Base-by-base conservation (phyloP, 176 grass and related monocot species). In the Saccharum officinarum region DNA sequence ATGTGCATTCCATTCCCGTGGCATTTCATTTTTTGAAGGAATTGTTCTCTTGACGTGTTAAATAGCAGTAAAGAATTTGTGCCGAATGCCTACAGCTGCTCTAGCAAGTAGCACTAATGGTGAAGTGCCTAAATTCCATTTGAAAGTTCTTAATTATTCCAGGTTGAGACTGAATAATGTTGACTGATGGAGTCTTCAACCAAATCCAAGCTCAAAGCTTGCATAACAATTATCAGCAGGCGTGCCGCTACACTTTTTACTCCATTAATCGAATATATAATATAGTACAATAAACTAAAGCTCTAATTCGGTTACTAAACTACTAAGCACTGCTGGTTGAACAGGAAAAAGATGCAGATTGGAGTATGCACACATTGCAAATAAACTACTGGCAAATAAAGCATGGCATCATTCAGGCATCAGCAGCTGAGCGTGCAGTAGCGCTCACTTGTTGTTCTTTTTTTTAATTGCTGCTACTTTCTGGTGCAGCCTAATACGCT, bases 1-100 rank as follows among this genome's bases (percentile, higher is more conserved):
- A 37, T 73, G 57, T 86, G 38, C 46, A 16, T 62, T 83, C 47
- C 61, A 79, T 81, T 69, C 79, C 7, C 2, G 6, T 71, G 69
- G 16, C 4, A 57, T 22, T 71, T 54, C 8, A 3, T 68, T 54
- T 75, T 62, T 22, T 36, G 62, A 45, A 36, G 17, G 42, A 81
- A 81, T 38, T 81, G 20, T 69, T 69, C 20, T 81, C 10, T 1
- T 77, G 52, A 54, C 31, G 33, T 64, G 64, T 83, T 83, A 73
- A 84, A 62, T 60, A 84, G 57, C 61, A 50, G 49, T 52, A 25
- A 31, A 50, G 80, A 75, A 91, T 84, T 69, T 87, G 75, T 87
- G 69, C 89, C 47, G 14, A 61, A 80, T 69, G 30, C 55, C 80
- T 26, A 59, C 1, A 39, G 23, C 34, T 61, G 52, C 12, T 63